phyloP scores from a whole-genome alignment of 1,284 basidiomycete genomes.

The Polyporus tsugae region DNA sequence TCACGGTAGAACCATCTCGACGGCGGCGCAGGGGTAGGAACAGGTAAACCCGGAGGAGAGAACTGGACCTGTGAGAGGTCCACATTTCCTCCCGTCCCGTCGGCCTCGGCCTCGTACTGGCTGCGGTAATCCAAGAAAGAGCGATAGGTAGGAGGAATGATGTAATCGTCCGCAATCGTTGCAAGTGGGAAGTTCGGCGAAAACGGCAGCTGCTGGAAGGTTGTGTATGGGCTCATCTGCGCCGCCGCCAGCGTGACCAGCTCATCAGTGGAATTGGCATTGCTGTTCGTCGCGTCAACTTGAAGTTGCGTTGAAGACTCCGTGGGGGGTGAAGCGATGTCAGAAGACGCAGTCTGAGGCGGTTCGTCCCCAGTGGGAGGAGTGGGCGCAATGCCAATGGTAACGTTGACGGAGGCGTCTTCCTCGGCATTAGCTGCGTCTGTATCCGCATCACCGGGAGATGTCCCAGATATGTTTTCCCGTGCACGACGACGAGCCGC shows the following conservation, averaged over 20 bases:
- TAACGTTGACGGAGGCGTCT: slow-evolving; percentile 68
- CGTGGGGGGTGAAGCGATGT: slow-evolving; percentile 27
- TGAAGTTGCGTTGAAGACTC: slow-evolving; percentile 32
- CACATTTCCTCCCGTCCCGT: slow-evolving; percentile 48
- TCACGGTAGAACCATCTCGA: slow-evolving; percentile 83
- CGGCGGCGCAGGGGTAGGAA: slow-evolving; percentile 69
- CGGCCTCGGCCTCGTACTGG: slow-evolving; percentile 62
- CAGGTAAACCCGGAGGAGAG: slow-evolving; percentile 78
- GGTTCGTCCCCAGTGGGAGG: slow-evolving; percentile 31
- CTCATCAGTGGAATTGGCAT: slow-evolving; percentile 60
- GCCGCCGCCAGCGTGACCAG: slow-evolving; percentile 71
- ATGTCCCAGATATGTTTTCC: slow-evolving; percentile 63
- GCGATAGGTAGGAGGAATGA: slow-evolving; percentile 87
- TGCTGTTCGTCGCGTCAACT: slow-evolving; percentile 30
- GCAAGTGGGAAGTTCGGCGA: slow-evolving; percentile 85
- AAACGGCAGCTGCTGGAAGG: slow-evolving; percentile 87
- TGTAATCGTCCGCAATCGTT: slow-evolving; percentile 86
- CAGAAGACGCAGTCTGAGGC: slow-evolving; percentile 19
- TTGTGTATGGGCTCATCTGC: slow-evolving; percentile 83
- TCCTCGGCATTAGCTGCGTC: slow-evolving; percentile 58
- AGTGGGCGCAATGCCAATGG: slow-evolving; percentile 66
- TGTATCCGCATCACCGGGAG: slow-evolving; percentile 47
- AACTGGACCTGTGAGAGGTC: slow-evolving; percentile 72
- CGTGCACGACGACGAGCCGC: slow-evolving; percentile 81
- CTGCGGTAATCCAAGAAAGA: slow-evolving; percentile 76